Evolutionary conservation across 768 basidiomycete species (phyloP).

Genomic region (Royoungia palumana): DNA sequence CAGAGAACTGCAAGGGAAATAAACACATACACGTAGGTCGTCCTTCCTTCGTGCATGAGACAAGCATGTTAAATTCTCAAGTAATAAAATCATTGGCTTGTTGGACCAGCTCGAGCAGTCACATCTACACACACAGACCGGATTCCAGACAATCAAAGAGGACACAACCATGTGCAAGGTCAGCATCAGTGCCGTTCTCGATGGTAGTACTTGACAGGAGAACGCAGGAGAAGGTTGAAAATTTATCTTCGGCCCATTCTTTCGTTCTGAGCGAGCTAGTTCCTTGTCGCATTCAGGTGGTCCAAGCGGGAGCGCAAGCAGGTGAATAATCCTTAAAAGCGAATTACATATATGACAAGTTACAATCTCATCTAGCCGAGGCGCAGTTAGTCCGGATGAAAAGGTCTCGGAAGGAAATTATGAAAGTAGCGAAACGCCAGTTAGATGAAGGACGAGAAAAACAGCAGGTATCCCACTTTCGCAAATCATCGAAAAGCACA

Average conservation of each 20-base stretch:
- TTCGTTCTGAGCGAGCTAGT: constrained; percentile 32
- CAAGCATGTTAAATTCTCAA: constrained; percentile 4
- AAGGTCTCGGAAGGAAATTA: constrained; percentile 33
- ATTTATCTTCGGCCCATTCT: constrained; percentile 22
- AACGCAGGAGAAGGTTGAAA: constrained; percentile 21
- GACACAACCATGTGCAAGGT: constrained; percentile 18
- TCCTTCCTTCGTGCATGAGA: background rate
- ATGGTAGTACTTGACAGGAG: constrained; percentile 5
- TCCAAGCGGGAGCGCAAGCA: constrained; percentile 31
- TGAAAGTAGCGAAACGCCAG: constrained; percentile 31
- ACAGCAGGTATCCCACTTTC: constrained; percentile 30
- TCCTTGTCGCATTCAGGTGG: constrained; percentile 27
- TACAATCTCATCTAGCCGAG: constrained; percentile 28
- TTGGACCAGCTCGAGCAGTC: constrained; percentile 23
- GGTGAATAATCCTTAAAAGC: constrained; percentile 24
- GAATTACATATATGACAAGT: background rate
- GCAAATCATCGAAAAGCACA: background rate
- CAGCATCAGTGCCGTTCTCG: background rate
- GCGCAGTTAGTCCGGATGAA: constrained; percentile 30
- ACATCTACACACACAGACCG: constrained; percentile 13
- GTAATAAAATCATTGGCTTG: constrained; percentile 17
- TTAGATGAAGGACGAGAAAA: constrained; percentile 38
- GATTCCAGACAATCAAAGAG: constrained; percentile 5
- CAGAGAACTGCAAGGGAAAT: constrained; percentile 23
- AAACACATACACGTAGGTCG: constrained; percentile 25